Evolutionary conservation across 2,329 filamentous ascomycete genomes (phyloP), one percentile per base, ranked within the genome.

Genomic region (Xylariaceae sp.): DNA sequence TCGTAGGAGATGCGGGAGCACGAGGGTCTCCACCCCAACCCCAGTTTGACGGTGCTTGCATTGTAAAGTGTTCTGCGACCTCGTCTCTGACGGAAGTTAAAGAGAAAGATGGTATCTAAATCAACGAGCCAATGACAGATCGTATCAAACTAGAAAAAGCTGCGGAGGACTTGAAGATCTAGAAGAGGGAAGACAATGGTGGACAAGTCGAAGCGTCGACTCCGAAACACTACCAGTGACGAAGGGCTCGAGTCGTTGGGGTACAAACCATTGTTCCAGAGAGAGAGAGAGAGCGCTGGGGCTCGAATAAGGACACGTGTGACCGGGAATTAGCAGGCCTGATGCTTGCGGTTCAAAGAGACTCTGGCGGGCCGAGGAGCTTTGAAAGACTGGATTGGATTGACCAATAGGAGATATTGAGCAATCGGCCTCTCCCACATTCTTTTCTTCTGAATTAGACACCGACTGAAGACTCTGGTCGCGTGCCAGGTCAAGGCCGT

Each of bases 251-350:
- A 59, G 44, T 47, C 53, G 56, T 53, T 47, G n/a, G 54, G 61
- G 54, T 61, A 63, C 62, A 63, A 63, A 63, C 62, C 62, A 64
- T 60, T 59, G 47, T 60, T 55, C 44, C 55, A 30, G 23, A 30
- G 23, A 30, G 23, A 30, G 23, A 18, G 17, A 18, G 2, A 18
- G 17, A 18, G 17, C 17, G 17, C 44, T 49, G 17, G 17, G 52
- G 53, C 51, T 30, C 23, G 61, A 35, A 60, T 30, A 57, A 65
- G 62, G 54, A 62, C 56, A 64, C 57, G 56, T 61, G 57, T 58
- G 55, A 15, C 57, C 53, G 52, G 49, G 51, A 57, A 56, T 55
- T 44, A 58, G 56, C 30, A 58, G 52, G 39, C 50, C 52, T 30
- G 23, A 30, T 30, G 23, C 45, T 39, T 45, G 51, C 15, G 47